Conservation (phyloP, 192 early-diverging fungal genomes). For the Glomus cerebriforme region DNA sequence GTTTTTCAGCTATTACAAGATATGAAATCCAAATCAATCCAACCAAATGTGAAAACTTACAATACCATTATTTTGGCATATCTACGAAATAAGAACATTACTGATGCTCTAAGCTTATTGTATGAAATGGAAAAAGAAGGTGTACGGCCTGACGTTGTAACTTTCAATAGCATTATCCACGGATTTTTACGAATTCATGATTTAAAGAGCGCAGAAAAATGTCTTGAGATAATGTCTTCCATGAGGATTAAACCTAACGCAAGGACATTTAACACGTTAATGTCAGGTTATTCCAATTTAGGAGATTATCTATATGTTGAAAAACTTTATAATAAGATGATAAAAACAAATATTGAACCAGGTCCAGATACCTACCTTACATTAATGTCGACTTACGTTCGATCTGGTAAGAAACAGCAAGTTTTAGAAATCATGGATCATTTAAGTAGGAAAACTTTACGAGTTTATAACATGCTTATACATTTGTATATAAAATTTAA, state of each 20-base stretch:
- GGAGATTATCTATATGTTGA: neutral
- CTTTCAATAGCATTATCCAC: conserved; percentile 21
- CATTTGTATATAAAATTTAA: conserved; percentile 9
- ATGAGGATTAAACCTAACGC: conserved; percentile 10
- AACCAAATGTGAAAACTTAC: neutral
- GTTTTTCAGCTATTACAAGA: conserved; percentile 4
- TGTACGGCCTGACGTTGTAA: neutral
- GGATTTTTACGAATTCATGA: conserved; percentile 9
- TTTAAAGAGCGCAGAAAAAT: conserved; percentile 11
- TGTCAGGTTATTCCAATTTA: conserved; percentile 10
- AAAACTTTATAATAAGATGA: conserved; percentile 19
- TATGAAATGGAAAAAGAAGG: conserved; percentile 13
- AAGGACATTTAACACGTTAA: conserved; percentile 14
- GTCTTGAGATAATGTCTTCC: conserved; percentile 11
- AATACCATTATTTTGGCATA: conserved; percentile 18
- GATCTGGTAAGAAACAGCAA: neutral
- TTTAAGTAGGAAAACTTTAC: conserved; percentile 5
- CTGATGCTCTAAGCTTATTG: neutral
- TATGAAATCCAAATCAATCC: conserved; percentile 1
- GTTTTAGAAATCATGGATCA: neutral
- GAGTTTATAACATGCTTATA: conserved; percentile 26
- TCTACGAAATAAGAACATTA: neutral
- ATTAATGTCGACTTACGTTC: conserved; percentile 12
- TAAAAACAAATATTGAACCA: conserved; percentile 15
- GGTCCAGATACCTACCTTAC: conserved; percentile 19